Percentiles rank a stretch among this genome's conserved stretches.
phyloP scores from a whole-genome alignment of 768 basidiomycete genomes.

The Tricholoma sp. region DNA sequence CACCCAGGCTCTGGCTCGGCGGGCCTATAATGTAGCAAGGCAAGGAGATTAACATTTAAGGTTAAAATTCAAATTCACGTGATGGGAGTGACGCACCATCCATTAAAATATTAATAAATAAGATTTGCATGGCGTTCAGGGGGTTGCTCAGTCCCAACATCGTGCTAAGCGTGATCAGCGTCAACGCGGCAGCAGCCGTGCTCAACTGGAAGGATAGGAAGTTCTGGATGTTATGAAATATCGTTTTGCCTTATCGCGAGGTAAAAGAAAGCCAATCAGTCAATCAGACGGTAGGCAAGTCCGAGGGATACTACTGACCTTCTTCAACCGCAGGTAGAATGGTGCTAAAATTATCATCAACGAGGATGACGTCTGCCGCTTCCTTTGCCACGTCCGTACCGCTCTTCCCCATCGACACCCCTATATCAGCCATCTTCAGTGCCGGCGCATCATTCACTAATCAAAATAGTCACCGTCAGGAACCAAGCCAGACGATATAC shows the following conservation, averaged over 20 bases:
- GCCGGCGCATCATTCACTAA: conserved; percentile 94
- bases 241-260: conserved; percentile 71
- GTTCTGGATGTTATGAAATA: conserved; percentile 98
- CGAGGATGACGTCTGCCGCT: conserved; percentile 94
- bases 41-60: conserved; percentile 7
- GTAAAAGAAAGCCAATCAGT: neutral
- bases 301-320: conserved; percentile 38
- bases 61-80: neutral
- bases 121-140: conserved; percentile 95
- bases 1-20: conserved; percentile 92
- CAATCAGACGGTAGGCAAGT: neutral
- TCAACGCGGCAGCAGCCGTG: conserved; percentile 93
- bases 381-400: conserved; percentile 99
- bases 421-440: conserved; percentile 96
- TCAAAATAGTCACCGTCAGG: conserved; percentile 2
- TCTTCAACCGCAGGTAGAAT: conserved; percentile 94
- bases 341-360: conserved; percentile 95
- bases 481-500: neutral
- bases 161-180: conserved; percentile 93
- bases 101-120: conserved; percentile 99
- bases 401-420: conserved; percentile 95
- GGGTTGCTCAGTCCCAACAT: conserved; percentile 87
- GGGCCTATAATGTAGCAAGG: conserved; percentile 50
- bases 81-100: conserved; percentile 53
- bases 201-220: conserved; percentile 96